Conservation (phyloP, 1,284 basidiomycete genomes). For the Trichosporon faecale region DNA sequence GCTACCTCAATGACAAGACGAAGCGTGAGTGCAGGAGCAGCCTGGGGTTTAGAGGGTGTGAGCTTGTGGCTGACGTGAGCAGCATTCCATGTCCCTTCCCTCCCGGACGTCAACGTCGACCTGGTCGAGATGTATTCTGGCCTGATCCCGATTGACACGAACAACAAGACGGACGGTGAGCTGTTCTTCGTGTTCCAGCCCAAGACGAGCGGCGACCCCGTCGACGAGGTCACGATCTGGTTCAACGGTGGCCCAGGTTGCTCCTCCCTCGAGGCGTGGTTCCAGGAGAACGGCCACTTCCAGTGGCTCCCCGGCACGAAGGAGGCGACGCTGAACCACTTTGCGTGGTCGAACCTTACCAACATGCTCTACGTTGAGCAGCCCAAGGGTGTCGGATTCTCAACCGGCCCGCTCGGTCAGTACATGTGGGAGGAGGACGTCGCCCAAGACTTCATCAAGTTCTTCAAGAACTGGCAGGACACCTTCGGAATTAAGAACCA, state of each 20-base stretch:
- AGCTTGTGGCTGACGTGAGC: neutral
- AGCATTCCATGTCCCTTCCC: slow-evolving; percentile 23
- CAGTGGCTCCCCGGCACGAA: neutral
- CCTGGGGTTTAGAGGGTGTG: no score
- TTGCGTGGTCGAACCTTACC: slow-evolving; percentile 71
- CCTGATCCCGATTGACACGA: slow-evolving; percentile 23
- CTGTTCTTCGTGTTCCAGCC: slow-evolving; percentile 33
- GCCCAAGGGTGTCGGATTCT: slow-evolving; percentile 76
- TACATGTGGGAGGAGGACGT: slow-evolving; percentile 42
- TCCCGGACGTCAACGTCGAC: slow-evolving; percentile 21
- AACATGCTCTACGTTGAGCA: slow-evolving; percentile 57
- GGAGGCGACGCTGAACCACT: slow-evolving; percentile 56
- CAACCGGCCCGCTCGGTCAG: slow-evolving; percentile 66
- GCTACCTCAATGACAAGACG: slow-evolving; percentile 12
- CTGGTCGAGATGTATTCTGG: slow-evolving; percentile 28
- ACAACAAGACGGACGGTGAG: slow-evolving; percentile 21
- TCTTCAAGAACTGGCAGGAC: slow-evolving; percentile 27
- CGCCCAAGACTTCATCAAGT: slow-evolving; percentile 41
- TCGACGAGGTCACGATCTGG: slow-evolving; percentile 36
- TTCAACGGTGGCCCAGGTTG: slow-evolving; percentile 53
- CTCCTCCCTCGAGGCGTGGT: slow-evolving; percentile 69
- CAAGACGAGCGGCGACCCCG: slow-evolving; percentile 19
- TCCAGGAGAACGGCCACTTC: slow-evolving; percentile 63
- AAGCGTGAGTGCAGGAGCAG: slow-evolving; percentile 4
- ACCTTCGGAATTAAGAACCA: slow-evolving; percentile 24